Conservation (phyloP, 2,329 filamentous ascomycete genomes). For the Penicillium sp. region DNA sequence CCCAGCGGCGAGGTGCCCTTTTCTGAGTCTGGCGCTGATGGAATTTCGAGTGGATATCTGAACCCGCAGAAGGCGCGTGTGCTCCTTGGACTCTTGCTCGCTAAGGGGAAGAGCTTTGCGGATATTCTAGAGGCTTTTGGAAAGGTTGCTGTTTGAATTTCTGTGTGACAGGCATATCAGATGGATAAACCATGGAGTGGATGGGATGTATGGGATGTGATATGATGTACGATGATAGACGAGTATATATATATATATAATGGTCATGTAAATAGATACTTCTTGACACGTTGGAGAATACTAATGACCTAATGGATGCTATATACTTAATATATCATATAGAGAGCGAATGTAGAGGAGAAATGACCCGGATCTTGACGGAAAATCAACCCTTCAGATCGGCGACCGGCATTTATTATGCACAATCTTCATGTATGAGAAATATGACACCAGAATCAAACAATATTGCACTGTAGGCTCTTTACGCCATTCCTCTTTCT, state of each 20-base stretch:
- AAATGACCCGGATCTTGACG: no score
- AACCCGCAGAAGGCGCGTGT: constrained; percentile 27
- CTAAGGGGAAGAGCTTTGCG: constrained; percentile 18
- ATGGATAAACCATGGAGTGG: no score
- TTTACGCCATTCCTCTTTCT: no score
- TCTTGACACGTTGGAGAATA: not conserved
- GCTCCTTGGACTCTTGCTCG: constrained; percentile 24
- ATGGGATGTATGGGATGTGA: not conserved
- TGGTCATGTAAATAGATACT: no score
- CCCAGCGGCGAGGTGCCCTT: constrained; percentile 32
- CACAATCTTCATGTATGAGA: not conserved
- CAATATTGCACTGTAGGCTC: not conserved
- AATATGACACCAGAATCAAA: not conserved
- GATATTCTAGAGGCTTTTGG: constrained; percentile 23
- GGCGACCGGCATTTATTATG: no score
- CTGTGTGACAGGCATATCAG: not conserved
- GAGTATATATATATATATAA: not conserved
- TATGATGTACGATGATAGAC: not conserved
- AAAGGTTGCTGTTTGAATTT: constrained; percentile 8
- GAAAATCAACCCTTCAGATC: no score
- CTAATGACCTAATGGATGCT: not conserved
- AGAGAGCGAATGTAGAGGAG: no score
- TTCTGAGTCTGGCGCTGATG: constrained; percentile 21
- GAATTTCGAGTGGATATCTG: constrained; percentile 29
- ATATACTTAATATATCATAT: no score